Evolutionary conservation across 1,139 yeast genomes (phyloP).

Genomic region (Suhomyces coccinellae): DNA sequence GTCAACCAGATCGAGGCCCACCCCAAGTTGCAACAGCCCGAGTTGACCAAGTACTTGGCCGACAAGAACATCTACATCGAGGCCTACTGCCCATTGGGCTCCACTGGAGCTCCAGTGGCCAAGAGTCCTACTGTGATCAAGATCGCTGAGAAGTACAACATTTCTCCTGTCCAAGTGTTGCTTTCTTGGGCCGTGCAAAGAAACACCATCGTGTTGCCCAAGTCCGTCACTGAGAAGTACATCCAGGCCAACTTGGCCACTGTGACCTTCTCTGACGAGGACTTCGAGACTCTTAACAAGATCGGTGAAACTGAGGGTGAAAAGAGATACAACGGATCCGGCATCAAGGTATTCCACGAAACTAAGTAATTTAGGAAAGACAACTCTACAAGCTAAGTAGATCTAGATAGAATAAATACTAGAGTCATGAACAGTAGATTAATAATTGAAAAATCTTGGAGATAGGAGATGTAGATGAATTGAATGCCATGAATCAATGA

Average conservation of each 20-base stretch:
- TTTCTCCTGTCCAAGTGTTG: constrained; percentile 60
- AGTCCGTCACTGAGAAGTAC: constrained; percentile 63
- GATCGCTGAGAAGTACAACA: constrained; percentile 57
- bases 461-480: too few relatives aligned
- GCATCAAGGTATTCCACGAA: constrained; percentile 9
- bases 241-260: constrained; percentile 57
- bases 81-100: constrained; percentile 82
- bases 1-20: constrained; percentile 76
- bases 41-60: constrained; percentile 55
- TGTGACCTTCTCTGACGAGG: constrained; percentile 53
- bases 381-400: background rate
- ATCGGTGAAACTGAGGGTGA: constrained; percentile 49
- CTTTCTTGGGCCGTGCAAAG: constrained; percentile 74
- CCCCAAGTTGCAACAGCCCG: constrained; percentile 71
- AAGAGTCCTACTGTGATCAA: constrained; percentile 46
- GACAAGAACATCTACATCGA: constrained; percentile 59
- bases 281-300: constrained; percentile 48
- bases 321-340: constrained; percentile 47
- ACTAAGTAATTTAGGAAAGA: background rate
- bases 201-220: constrained; percentile 71
- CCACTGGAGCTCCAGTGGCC: constrained; percentile 64
- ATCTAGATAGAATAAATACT: background rate
- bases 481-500: too few relatives aligned
- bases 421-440: too few relatives aligned
- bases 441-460: too few relatives aligned